A percentile compares a stretch with the other conserved stretches of the same genome.
These are phyloP conservation scores for Neurospora sp. DNA, from an alignment of 495 filamentous ascomycete species.

Conservation along the genomic window DNA sequence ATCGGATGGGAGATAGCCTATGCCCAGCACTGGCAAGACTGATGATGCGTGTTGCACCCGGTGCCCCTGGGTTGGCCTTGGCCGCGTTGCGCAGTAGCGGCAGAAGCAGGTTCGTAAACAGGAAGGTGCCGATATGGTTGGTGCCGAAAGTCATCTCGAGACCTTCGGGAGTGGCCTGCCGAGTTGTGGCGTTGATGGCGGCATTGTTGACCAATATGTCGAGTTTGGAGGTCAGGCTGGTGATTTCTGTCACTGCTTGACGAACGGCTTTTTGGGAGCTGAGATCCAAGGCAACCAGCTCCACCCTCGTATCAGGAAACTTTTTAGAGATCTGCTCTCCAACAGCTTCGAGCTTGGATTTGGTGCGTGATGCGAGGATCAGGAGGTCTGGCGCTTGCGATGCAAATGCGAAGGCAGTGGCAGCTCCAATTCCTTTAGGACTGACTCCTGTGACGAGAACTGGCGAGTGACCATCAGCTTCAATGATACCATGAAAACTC, in stretches of 20 bases:
- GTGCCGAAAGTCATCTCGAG: slow-evolving; percentile 49
- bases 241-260: slow-evolving; percentile 32
- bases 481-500: too few relatives aligned
- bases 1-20: slow-evolving; percentile 41
- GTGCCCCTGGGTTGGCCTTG: too few relatives aligned
- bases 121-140: slow-evolving; percentile 51
- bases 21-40: slow-evolving; percentile 41
- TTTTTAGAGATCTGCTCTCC: slow-evolving; percentile 24
- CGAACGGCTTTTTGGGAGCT: slow-evolving; percentile 35
- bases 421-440: slow-evolving; percentile 42
- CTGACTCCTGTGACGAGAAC: slow-evolving; percentile 43
- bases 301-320: slow-evolving; percentile 27
- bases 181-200: slow-evolving; percentile 27
- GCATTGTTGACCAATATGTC: slow-evolving; percentile 52
- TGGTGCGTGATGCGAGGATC: slow-evolving; percentile 46
- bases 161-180: slow-evolving; percentile 28
- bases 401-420: slow-evolving; percentile 43
- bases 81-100: too few relatives aligned
- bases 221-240: slow-evolving; percentile 28
- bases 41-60: slow-evolving; percentile 33
- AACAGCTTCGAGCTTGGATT: slow-evolving; percentile 38
- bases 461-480: neutral
- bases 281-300: slow-evolving; percentile 36
- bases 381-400: slow-evolving; percentile 40
- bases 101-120: slow-evolving; percentile 48